Percentiles rank a stretch among this genome's conserved stretches.
phyloP scores from a whole-genome alignment of 441 rosid species.

The Melastoma candidum region DNA sequence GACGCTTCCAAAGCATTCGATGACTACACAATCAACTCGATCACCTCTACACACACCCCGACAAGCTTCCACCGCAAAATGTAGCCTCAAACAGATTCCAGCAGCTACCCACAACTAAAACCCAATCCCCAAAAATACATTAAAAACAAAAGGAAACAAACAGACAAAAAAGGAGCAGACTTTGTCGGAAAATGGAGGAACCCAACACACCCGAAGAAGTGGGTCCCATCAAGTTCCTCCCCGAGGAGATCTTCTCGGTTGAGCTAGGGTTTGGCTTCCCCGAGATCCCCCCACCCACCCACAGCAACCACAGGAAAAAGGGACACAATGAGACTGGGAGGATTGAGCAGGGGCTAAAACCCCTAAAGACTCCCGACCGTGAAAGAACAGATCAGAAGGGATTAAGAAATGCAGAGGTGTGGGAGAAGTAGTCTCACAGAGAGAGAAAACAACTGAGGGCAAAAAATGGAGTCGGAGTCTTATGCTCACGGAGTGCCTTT shows the following conservation, averaged over 20 bases:
- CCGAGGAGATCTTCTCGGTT: neutral
- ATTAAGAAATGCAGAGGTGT: too few species aligned
- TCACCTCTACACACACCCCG: slow-evolving; percentile 1
- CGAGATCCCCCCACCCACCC: neutral
- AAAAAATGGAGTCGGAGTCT: too few species aligned
- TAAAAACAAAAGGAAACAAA: neutral
- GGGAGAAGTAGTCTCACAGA: too few species aligned
- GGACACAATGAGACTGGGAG: too few species aligned
- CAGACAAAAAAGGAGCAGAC: neutral
- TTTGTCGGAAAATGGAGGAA: slow-evolving; percentile 36
- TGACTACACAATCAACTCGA: slow-evolving; percentile 5
- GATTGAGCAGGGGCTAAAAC: too few species aligned
- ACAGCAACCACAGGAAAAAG: too few species aligned
- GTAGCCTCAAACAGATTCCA: slow-evolving; percentile 1
- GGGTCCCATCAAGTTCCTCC: slow-evolving; percentile 25
- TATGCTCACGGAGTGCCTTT: too few species aligned
- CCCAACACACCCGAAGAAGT: slow-evolving; percentile 38
- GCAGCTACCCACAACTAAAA: slow-evolving; percentile 7
- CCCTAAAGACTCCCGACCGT: too few species aligned
- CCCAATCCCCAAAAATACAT: neutral
- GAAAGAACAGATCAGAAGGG: too few species aligned
- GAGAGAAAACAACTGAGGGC: too few species aligned
- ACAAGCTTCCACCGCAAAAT: neutral
- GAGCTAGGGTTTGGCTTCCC: neutral
- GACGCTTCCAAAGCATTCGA: neutral